Evolutionary conservation across 2,329 filamentous ascomycete genomes (phyloP), one percentile per base, ranked within the genome.

Genomic region (Lasiodiplodia theobromae): DNA sequence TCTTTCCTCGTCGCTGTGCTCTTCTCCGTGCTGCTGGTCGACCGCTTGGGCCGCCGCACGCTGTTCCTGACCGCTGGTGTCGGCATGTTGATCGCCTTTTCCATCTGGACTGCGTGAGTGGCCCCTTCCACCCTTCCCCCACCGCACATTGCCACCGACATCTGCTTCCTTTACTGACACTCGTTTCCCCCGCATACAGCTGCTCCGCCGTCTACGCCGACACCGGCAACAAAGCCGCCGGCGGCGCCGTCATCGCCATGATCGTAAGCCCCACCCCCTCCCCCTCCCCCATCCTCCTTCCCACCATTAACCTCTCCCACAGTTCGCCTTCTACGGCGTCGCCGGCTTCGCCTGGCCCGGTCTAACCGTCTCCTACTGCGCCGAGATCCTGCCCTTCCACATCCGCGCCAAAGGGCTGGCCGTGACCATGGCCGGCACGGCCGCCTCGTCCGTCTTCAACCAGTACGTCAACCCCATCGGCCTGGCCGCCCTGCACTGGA

Each of bases 351-450:
- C 77, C 56, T 76, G 76, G 70, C 79, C 78, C 1, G 77, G 83
- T 1, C 73, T 85, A n/a, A 82, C 83, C 71, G 81, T 81, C 14
- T 71, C 85, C 4, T 85, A 85, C 71, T 80, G 82, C 0, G 82
- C 84, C 18, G 83, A 85, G 70, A 82, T 81, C 71, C 75, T 85
- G 14, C 77, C 80, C 5, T 84, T 83, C 68, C 80, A 83, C 68
- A 81, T 76, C 0, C 77, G 83, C 21, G 83, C 83, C 2, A 85
- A 85, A 71, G 74, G 74, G 7, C 74, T 75, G 71, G 74, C 73
- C 8, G 78, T 84, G 70, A 82, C 82, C 71, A 82, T 83, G 60
- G 78, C 84, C 68, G 80, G 78, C 72, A 80, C 82, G 57, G 83
- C 83, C 60, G 75, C 83, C 68, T 80, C 81, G 6, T 75, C 76